Evolutionary conservation across 768 basidiomycete species (phyloP).

Genomic region (Amanita rubescens): DNA sequence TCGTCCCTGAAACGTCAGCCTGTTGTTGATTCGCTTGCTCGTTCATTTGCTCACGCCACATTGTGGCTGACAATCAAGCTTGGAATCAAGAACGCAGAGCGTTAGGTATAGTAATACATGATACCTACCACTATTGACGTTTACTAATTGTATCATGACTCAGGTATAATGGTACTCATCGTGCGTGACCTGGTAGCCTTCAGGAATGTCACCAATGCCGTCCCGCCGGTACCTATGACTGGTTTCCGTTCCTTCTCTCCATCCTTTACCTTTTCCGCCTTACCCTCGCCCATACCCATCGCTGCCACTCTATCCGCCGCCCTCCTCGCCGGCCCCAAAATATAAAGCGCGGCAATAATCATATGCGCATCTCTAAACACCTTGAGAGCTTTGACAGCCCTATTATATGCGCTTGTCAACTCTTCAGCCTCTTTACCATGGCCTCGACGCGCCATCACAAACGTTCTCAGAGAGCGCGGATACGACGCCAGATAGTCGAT

Average conservation of each 20-base stretch:
- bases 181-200: conserved; percentile 69
- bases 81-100: no score
- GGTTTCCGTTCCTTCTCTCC: conserved; percentile 8
- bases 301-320: conserved; percentile 18
- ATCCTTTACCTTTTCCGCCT: conserved; percentile 12
- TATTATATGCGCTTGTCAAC: conserved; percentile 53
- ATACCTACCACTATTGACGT: no score
- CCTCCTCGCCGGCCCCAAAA: conserved; percentile 58
- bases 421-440: conserved; percentile 15
- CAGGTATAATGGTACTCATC: conserved; percentile 23
- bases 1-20: no score
- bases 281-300: conserved; percentile 5
- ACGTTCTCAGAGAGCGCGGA: conserved; percentile 51
- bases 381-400: conserved; percentile 57
- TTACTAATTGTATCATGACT: background rate
- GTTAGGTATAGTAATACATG: no score
- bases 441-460: conserved; percentile 29
- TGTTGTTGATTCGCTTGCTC: no score
- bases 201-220: conserved; percentile 67
- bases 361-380: conserved; percentile 73
- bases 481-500: conserved; percentile 55
- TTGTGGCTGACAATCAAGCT: no score
- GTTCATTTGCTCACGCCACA: no score
- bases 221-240: conserved; percentile 71
- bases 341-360: conserved; percentile 66